Evolutionary conservation across 75 land plant genomes (phyloP).

Genomic region (Chamaecyparis obtusa): DNA sequence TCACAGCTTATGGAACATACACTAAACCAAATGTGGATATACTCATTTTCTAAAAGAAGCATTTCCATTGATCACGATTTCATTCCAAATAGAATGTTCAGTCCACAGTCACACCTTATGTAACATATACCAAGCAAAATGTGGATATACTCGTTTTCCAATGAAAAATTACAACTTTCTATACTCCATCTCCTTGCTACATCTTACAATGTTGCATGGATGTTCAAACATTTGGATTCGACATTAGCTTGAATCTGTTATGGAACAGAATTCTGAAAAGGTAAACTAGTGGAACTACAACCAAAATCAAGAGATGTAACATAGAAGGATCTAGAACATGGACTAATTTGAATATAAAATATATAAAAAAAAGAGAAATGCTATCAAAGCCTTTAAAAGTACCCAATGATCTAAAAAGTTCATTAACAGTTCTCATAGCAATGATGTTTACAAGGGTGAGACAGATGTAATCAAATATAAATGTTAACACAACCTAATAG

Average conservation of each 20-base stretch:
- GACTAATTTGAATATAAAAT: neutral
- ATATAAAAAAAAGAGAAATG: neutral
- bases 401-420: neutral
- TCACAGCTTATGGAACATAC: neutral
- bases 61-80: neutral
- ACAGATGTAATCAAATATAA: neutral
- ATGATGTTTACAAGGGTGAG: neutral
- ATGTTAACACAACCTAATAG: neutral
- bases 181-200: neutral
- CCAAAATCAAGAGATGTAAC: neutral
- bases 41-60: neutral
- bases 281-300: neutral
- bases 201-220: neutral
- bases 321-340: neutral
- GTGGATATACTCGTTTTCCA: neutral
- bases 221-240: neutral
- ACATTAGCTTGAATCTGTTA: neutral
- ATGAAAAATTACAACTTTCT: neutral
- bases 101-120: neutral
- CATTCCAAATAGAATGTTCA: neutral
- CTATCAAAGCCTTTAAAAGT: neutral
- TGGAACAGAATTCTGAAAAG: neutral
- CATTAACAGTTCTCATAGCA: neutral
- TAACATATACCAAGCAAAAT: neutral
- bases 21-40: neutral